A percentile compares a stretch with the other conserved stretches of the same genome.
Evolutionary conservation across 345 rosid genomes (phyloP).

Genomic region (Salix dunnii): DNA sequence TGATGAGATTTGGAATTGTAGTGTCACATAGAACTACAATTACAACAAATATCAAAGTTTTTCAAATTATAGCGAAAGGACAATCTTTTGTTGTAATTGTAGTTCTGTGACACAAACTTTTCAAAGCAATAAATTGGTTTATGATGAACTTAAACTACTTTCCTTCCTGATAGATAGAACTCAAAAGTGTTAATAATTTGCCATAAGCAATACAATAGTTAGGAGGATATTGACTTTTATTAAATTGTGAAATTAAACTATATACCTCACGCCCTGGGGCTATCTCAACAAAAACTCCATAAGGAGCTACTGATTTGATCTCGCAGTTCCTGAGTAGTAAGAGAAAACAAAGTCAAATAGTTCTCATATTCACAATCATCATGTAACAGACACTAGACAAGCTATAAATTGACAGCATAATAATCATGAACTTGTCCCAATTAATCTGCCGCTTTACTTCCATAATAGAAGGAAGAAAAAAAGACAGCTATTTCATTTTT

Average conservation of each 20-base stretch:
- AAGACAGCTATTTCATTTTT: not conserved
- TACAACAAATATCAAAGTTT: not conserved
- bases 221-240: not conserved
- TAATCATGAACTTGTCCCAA: not conserved
- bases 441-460: not conserved
- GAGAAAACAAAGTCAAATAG: conserved; percentile 13
- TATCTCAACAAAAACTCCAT: conserved; percentile 95
- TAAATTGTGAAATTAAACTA: conserved; percentile 1
- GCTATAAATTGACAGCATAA: not conserved
- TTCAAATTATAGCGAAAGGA: too few relatives aligned
- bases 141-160: not conserved
- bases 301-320: conserved; percentile 85
- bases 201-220: not conserved
- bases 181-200: not conserved
- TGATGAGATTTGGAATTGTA: not conserved
- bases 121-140: not conserved
- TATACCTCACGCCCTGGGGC: conserved; percentile 91
- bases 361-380: conserved; percentile 1
- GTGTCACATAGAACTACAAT: not conserved
- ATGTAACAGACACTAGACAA: conserved; percentile 5
- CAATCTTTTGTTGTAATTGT: too few relatives aligned
- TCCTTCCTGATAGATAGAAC: not conserved
- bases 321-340: conserved; percentile 65
- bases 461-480: not conserved
- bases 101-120: not conserved